Base-by-base conservation (phyloP, 2,329 filamentous ascomycete species). In the Colletotrichum sp. region DNA sequence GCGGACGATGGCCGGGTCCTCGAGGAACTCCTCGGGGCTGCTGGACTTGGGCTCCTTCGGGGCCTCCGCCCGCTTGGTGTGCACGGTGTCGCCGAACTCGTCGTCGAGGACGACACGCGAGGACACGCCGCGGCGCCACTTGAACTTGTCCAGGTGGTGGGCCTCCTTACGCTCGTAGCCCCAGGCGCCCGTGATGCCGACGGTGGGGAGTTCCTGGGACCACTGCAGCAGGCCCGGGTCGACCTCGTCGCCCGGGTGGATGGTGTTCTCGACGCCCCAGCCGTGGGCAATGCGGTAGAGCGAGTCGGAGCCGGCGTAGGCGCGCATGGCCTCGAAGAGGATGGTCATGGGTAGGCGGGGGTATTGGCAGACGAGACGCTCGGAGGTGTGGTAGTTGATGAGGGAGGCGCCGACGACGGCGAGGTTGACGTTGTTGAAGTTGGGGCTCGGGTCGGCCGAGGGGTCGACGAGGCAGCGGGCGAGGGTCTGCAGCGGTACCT, bases 191-290 rank as follows among this genome's bases (percentile, higher is more conserved):
- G 87, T 84, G 66, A 86, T 82, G 27, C 87, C 81, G 25, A 88
- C 87, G 19, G 86, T 82, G 67, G 84, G 82, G 8, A 86, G 80
- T 69, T 89, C 84, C 82, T 86, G 86, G 85, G 86, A 87, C 88
- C 96, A 98, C 83, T 98, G 97, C 76, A 99, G 88, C 70, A 98
- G 88, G 8, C 96, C 97, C 0, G 96, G 93, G 83, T 99, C 97
- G 72, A 98, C 96, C 86, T 98, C 96, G 75, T 92, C 92, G 67
- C 96, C 97, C 1, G 97, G 97, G 25, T 92, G 93, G 13, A 94
- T 95, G n/a, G 95, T 96, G 59, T 89, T 87, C 84, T 98, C 96
- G 19, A 98, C 92, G 86, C 97, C 97, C 97, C 97, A 99, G 86
- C 97, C 94, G 77, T 90, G 88, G 19, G 94, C 92, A 78, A 98